These are phyloP conservation scores for Talaromyces thailandensis DNA, from an alignment of 495 filamentous ascomycete species.

Conservation along the genomic window DNA sequence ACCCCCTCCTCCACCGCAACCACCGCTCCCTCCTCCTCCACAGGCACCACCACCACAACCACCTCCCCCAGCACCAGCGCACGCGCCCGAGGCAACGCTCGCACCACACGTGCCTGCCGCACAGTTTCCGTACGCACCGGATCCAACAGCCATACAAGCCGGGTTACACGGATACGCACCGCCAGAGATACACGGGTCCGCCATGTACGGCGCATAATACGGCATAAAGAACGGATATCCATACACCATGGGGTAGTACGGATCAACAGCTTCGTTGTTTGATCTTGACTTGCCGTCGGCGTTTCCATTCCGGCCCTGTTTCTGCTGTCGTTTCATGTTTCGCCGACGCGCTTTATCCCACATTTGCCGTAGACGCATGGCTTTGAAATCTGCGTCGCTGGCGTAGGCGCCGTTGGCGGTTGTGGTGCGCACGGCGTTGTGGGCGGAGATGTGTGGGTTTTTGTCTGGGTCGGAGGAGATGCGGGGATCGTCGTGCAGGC, in stretches of 20 bases:
- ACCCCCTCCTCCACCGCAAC: slow-evolving; percentile 11
- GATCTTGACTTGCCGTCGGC: slow-evolving; percentile 23
- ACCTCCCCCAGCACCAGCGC: slow-evolving; percentile 30
- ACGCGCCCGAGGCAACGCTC: slow-evolving; percentile 43
- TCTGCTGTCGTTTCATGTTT: slow-evolving; percentile 49
- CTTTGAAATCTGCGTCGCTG: slow-evolving; percentile 12
- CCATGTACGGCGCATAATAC: slow-evolving; percentile 44
- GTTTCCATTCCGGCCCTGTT: slow-evolving; percentile 28
- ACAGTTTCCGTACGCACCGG: slow-evolving; percentile 36
- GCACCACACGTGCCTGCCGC: slow-evolving; percentile 41
- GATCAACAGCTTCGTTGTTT: slow-evolving; percentile 15
- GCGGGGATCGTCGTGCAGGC: slow-evolving; percentile 43
- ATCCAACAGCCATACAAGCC: slow-evolving; percentile 30
- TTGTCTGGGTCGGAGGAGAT: slow-evolving; percentile 48
- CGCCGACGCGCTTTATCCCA: slow-evolving; percentile 56
- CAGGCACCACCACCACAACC: slow-evolving; percentile 11
- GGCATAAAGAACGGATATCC: slow-evolving; percentile 42
- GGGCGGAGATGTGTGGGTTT: slow-evolving; percentile 64
- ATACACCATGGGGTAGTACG: slow-evolving; percentile 26
- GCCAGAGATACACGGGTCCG: slow-evolving; percentile 33
- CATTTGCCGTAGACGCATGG: slow-evolving; percentile 42
- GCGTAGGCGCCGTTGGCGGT: slow-evolving; percentile 6
- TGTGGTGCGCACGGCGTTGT: slow-evolving; percentile 43
- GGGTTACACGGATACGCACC: slow-evolving; percentile 36
- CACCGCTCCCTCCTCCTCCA: slow-evolving; percentile 11